These are phyloP conservation scores for Agaricus blazei DNA, from an alignment of 768 basidiomycete species.

Conservation along the genomic window DNA sequence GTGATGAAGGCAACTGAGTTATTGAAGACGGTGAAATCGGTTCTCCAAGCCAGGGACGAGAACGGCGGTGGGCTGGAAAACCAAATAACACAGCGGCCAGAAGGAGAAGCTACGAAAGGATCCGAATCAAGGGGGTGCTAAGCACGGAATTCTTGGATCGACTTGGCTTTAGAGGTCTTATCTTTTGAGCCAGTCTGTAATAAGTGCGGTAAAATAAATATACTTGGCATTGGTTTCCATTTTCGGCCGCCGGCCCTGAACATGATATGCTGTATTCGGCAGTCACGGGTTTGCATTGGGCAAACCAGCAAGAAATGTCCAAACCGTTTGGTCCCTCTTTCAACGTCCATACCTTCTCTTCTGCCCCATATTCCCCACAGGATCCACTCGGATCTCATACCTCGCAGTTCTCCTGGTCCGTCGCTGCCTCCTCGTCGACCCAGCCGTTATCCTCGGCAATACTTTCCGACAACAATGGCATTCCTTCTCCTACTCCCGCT, in stretches of 20 bases:
- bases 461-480: not conserved
- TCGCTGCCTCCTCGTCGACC: conserved; percentile 4
- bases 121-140: not conserved
- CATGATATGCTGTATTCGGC: conserved; percentile 1
- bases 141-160: not conserved
- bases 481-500: not conserved
- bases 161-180: not conserved
- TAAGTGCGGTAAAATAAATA: not conserved
- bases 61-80: conserved; percentile 11
- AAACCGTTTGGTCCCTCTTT: conserved; percentile 22
- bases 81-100: not conserved
- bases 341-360: conserved; percentile 20
- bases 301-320: conserved; percentile 39
- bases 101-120: not conserved
- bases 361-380: conserved; percentile 16
- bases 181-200: not conserved
- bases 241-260: conserved; percentile 32
- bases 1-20: conserved; percentile 69
- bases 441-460: not conserved
- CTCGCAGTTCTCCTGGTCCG: conserved; percentile 10
- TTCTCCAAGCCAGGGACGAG: conserved; percentile 23
- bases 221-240: conserved; percentile 1
- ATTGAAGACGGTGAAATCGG: conserved; percentile 50
- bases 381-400: conserved; percentile 11
- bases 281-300: conserved; percentile 32